phyloP scores from a whole-genome alignment of 805 yeast species.

The Torulaspora indica region DNA sequence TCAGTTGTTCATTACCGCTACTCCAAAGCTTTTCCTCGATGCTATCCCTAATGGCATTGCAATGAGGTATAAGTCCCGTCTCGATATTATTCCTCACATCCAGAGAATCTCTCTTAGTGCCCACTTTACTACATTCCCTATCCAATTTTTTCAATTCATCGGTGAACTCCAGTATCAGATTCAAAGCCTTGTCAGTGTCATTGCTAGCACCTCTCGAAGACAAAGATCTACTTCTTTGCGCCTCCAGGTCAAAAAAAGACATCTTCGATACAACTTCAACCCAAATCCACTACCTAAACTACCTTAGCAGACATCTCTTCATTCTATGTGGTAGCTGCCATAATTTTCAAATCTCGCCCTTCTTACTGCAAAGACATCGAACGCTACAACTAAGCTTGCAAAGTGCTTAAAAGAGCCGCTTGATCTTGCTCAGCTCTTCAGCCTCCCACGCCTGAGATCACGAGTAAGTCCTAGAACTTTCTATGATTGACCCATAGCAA shows the following conservation, averaged over 20 bases:
- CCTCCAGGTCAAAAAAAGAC: slow-evolving; percentile 28
- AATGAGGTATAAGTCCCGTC: slow-evolving; percentile 21
- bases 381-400: not conserved
- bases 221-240: slow-evolving; percentile 6
- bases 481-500: too few relatives aligned
- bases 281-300: not conserved
- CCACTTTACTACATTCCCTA: slow-evolving; percentile 18
- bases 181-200: slow-evolving; percentile 1
- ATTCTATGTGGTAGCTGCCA: not conserved
- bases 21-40: slow-evolving; percentile 14
- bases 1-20: slow-evolving; percentile 7
- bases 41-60: slow-evolving; percentile 20
- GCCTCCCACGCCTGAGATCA: too few relatives aligned
- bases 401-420: too few relatives aligned
- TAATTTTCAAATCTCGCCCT: not conserved
- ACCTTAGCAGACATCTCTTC: not conserved
- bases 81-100: slow-evolving; percentile 34
- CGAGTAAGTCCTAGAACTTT: too few relatives aligned
- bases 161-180: slow-evolving; percentile 16
- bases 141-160: slow-evolving; percentile 15
- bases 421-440: too few relatives aligned
- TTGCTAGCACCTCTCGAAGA: slow-evolving; percentile 4
- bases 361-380: too few relatives aligned
- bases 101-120: slow-evolving; percentile 36
- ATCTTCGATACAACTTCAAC: slow-evolving; percentile 6